phyloP scores from a whole-genome alignment of 768 basidiomycete species.

The Macrocybe gigantea region DNA sequence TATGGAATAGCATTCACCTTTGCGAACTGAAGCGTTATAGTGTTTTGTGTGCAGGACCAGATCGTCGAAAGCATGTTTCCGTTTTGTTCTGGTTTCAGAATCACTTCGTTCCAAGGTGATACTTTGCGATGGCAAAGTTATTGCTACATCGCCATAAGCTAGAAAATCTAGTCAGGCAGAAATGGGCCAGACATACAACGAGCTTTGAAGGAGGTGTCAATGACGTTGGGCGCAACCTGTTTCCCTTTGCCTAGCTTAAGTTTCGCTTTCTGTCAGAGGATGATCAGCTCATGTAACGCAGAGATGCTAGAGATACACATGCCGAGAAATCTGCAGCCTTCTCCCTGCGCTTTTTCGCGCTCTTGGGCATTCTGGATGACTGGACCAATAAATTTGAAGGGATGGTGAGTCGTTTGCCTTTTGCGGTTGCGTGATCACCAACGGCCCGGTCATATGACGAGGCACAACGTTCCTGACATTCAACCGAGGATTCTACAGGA shows the following conservation, averaged over 20 bases:
- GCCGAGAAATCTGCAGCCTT: conserved; percentile 87
- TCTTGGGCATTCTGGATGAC: conserved; percentile 65
- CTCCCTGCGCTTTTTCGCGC: conserved; percentile 79
- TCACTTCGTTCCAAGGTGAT: conserved; percentile 52
- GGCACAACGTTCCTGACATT: background rate
- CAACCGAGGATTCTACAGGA: no score
- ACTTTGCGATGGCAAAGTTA: conserved; percentile 83
- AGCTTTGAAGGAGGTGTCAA: conserved; percentile 95
- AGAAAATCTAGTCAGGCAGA: conserved; percentile 9
- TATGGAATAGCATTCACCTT: conserved; percentile 39
- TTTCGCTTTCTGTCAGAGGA: conserved; percentile 73
- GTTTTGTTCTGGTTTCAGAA: conserved; percentile 61
- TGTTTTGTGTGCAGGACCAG: conserved; percentile 78
- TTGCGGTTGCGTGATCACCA: background rate
- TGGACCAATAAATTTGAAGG: background rate
- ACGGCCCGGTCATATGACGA: background rate
- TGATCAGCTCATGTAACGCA: background rate
- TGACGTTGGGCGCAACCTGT: conserved; percentile 70
- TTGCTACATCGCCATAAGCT: conserved; percentile 44
- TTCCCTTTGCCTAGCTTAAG: conserved; percentile 97
- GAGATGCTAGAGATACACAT: conserved; percentile 8
- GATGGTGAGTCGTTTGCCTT: background rate
- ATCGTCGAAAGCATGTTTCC: conserved; percentile 72
- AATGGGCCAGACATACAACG: conserved; percentile 54
- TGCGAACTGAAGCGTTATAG: conserved; percentile 71